These are phyloP conservation scores for Trichoderma breve DNA, from an alignment of 2,329 filamentous ascomycete species.

Conservation along the genomic window DNA sequence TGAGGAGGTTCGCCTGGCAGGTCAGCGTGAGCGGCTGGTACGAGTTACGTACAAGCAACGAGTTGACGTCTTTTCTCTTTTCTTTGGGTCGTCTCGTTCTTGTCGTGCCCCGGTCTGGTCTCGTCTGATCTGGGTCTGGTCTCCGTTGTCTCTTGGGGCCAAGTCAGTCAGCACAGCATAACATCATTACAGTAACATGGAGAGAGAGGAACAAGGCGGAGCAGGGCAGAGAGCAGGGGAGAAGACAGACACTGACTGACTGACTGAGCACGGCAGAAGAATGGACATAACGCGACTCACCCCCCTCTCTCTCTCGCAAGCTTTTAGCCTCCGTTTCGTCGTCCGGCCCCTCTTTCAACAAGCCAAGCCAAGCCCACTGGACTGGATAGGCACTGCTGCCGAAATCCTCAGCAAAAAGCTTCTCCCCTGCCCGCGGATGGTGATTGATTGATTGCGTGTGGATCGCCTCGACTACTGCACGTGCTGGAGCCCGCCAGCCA, in stretches of 20 bases:
- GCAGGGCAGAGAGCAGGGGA: not conserved
- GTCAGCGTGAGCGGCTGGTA: not conserved
- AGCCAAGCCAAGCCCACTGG: not conserved
- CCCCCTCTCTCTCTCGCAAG: not conserved
- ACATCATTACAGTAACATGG: not conserved
- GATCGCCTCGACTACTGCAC: slow-evolving; percentile 7
- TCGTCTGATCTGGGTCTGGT: not conserved
- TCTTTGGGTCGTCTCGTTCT: not conserved
- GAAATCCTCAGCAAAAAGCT: not conserved
- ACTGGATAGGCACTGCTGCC: not conserved
- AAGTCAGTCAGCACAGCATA: not conserved
- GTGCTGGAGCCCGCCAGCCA: not conserved
- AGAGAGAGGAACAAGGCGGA: not conserved
- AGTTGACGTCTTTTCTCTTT: not conserved
- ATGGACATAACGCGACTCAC: not conserved
- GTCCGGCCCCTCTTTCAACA: not conserved
- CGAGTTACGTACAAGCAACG: slow-evolving; percentile 12
- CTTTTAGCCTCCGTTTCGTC: not conserved
- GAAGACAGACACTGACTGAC: not conserved
- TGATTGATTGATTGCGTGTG: not conserved
- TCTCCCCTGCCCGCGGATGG: not conserved
- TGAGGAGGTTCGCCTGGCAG: not conserved
- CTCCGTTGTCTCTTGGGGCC: not conserved
- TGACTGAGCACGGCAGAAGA: not conserved
- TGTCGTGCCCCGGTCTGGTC: not conserved